Conservation (phyloP, 148 eudicot species). For the Tetragonia tetragonoides region DNA sequence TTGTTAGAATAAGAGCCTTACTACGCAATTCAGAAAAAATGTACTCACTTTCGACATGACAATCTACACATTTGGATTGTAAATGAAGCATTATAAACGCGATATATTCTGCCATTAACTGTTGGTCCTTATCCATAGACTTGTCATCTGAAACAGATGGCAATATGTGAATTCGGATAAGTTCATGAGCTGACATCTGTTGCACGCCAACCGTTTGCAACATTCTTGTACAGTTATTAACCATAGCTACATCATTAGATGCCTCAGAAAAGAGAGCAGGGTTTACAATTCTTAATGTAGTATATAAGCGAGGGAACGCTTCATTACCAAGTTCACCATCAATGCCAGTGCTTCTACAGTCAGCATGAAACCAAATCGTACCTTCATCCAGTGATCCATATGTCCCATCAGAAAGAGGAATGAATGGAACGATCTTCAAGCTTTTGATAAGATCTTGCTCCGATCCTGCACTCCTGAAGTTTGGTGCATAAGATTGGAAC, state of each 20-base stretch:
- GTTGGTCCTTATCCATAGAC: constrained; percentile 25
- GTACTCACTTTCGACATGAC: constrained; percentile 54
- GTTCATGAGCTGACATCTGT: constrained; percentile 75
- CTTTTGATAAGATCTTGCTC: constrained; percentile 45
- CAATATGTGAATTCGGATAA: constrained; percentile 70
- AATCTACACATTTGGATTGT: constrained; percentile 67
- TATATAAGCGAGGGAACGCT: constrained; percentile 60
- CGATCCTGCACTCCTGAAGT: constrained; percentile 26
- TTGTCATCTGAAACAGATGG: constrained; percentile 57
- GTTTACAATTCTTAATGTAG: constrained; percentile 65
- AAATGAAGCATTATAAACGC: constrained; percentile 81
- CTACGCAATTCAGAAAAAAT: constrained; percentile 56
- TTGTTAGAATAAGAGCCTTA: constrained; percentile 71
- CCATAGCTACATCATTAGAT: constrained; percentile 31
- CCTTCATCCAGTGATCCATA: constrained; percentile 67
- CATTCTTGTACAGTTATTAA: constrained; percentile 53
- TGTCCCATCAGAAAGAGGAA: constrained; percentile 85
- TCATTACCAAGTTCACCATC: constrained; percentile 42
- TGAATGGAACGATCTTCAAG: constrained; percentile 62
- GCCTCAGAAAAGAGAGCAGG: constrained; percentile 63
- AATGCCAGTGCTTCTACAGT: constrained; percentile 34
- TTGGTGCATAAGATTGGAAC: constrained; percentile 43
- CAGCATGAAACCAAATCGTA: constrained; percentile 75
- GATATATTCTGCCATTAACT: constrained; percentile 61
- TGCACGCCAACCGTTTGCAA: constrained; percentile 77